Evolutionary conservation across 2,329 filamentous ascomycete genomes (phyloP).

Genomic region (Talaromyces marneffei): DNA sequence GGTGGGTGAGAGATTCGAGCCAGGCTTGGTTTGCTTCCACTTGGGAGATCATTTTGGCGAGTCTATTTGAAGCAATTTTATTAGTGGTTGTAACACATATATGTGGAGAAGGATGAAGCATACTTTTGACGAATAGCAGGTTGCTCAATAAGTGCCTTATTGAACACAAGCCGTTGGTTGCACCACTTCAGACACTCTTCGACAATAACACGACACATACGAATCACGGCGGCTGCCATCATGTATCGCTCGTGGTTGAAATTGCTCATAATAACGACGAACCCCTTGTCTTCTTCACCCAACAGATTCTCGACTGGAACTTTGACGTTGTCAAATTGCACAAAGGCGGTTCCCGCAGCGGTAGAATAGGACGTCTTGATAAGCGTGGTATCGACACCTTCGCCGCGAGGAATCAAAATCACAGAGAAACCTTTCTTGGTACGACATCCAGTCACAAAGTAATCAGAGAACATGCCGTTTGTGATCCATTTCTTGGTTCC

Average conservation of each 20-base stretch:
- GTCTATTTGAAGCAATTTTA: slow-evolving; percentile 39
- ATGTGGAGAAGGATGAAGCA: slow-evolving; percentile 17
- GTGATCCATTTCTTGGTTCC: slow-evolving; percentile 69
- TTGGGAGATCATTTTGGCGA: slow-evolving; percentile 81
- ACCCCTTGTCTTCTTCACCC: slow-evolving; percentile 78
- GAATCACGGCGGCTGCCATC: slow-evolving; percentile 63
- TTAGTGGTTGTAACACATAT: background rate
- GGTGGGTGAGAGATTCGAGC: slow-evolving; percentile 78
- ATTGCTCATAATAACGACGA: slow-evolving; percentile 76
- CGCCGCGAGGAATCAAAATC: slow-evolving; percentile 65
- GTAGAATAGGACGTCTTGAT: slow-evolving; percentile 67
- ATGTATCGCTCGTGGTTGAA: slow-evolving; percentile 84
- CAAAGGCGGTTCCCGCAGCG: slow-evolving; percentile 69
- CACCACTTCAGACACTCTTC: slow-evolving; percentile 86
- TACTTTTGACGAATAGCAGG: slow-evolving; percentile 75
- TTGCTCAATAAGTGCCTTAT: slow-evolving; percentile 74
- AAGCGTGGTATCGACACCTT: slow-evolving; percentile 60
- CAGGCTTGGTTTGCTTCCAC: slow-evolving; percentile 78
- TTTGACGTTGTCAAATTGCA: slow-evolving; percentile 82
- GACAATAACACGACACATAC: slow-evolving; percentile 62
- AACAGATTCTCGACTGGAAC: slow-evolving; percentile 73
- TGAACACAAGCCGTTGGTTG: slow-evolving; percentile 79
- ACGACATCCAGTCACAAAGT: slow-evolving; percentile 74
- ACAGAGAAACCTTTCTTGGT: slow-evolving; percentile 76
- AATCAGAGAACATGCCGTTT: slow-evolving; percentile 73